Evolutionary conservation across 352 stramenopile species (phyloP).

Genomic region (Phytophthora hybrid): DNA sequence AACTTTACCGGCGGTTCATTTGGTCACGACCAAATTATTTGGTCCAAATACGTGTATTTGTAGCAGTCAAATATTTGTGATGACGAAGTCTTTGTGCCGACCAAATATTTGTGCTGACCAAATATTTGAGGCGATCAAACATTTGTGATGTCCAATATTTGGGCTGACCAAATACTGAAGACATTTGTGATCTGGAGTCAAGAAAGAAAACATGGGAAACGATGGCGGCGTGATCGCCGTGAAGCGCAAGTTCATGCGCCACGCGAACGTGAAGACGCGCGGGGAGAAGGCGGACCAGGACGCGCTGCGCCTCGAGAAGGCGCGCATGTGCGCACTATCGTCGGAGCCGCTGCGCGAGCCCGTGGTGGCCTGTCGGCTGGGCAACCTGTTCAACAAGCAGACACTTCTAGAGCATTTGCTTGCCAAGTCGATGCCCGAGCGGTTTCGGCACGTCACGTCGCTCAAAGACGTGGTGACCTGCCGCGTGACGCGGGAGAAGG

Average conservation of each 20-base stretch:
- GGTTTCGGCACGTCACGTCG: constrained; percentile 83
- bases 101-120: too few species aligned
- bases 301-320: constrained; percentile 61
- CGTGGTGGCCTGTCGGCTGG: constrained; percentile 89
- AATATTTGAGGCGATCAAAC: too few species aligned
- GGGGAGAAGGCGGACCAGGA: constrained; percentile 76
- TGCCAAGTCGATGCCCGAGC: constrained; percentile 74
- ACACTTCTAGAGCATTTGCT: constrained; percentile 85
- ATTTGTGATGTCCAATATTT: too few species aligned
- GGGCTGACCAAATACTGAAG: too few species aligned
- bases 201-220: constrained; percentile 81
- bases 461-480: constrained; percentile 91
- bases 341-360: constrained; percentile 82
- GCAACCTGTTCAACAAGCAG: constrained; percentile 95
- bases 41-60: too few species aligned
- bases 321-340: constrained; percentile 83
- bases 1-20: background rate
- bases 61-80: too few species aligned
- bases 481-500: constrained; percentile 42
- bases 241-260: constrained; percentile 95
- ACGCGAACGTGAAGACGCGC: constrained; percentile 79
- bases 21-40: background rate
- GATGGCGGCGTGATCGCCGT: constrained; percentile 95
- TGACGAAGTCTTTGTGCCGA: too few species aligned
- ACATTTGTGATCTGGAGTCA: background rate